These are phyloP conservation scores for Scedosporium dehoogii DNA, from an alignment of 2,329 filamentous ascomycete genomes.

Conservation along the genomic window DNA sequence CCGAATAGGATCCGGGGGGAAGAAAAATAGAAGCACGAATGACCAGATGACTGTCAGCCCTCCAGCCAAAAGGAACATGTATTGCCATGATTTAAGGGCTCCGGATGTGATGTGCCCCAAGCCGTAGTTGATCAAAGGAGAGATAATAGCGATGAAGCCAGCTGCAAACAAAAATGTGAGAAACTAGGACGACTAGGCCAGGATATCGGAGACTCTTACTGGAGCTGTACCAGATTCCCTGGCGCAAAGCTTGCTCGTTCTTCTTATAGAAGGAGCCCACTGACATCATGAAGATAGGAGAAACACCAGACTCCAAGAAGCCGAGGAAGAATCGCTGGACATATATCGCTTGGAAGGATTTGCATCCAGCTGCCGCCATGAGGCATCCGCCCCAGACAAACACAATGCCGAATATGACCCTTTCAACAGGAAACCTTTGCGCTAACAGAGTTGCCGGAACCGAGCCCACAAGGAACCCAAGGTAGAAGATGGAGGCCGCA, in stretches of 20 bases:
- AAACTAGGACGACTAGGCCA: too few relatives aligned
- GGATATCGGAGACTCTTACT: conserved; percentile 20
- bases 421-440: conserved; percentile 33
- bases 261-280: conserved; percentile 31
- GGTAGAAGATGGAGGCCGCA: conserved; percentile 35
- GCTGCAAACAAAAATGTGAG: conserved; percentile 22
- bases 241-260: conserved; percentile 27
- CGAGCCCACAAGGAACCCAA: conserved; percentile 36
- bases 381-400: conserved; percentile 26
- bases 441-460: conserved; percentile 31
- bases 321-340: conserved; percentile 46
- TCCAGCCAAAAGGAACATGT: conserved; percentile 13
- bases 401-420: conserved; percentile 28
- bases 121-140: conserved; percentile 36
- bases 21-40: conserved; percentile 8
- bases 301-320: conserved; percentile 43
- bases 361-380: conserved; percentile 26
- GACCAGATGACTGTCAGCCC: conserved; percentile 11
- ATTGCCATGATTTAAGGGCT: conserved; percentile 20
- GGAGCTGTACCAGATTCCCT: conserved; percentile 30
- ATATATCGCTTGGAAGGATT: conserved; percentile 24
- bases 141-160: conserved; percentile 15
- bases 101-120: conserved; percentile 30
- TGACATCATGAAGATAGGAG: conserved; percentile 46
- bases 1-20: conserved; percentile 8